These are phyloP conservation scores for Zea mays DNA, from an alignment of 176 grass and related monocot species.

Conservation along the genomic window DNA sequence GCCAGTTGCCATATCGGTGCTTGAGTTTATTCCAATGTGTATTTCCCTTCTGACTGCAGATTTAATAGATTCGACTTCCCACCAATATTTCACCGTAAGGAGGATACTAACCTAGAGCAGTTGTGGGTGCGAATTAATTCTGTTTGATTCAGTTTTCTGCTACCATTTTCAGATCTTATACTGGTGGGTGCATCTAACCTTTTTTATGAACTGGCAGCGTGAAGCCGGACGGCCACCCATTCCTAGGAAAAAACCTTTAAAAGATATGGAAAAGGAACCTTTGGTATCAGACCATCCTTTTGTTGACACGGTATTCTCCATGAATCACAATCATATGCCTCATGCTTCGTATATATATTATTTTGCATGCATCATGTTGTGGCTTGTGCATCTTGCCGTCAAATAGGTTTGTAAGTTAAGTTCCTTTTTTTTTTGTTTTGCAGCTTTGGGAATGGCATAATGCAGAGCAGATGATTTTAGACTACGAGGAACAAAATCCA, in stretches of 20 bases:
- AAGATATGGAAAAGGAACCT: conserved; percentile 65
- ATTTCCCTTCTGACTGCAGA: conserved; percentile 48
- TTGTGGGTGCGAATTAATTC: conserved; percentile 59
- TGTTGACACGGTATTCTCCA: conserved; percentile 71
- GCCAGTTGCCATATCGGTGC: not conserved
- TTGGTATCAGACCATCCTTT: conserved; percentile 92
- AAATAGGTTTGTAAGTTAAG: not conserved
- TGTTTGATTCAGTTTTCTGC: conserved; percentile 19
- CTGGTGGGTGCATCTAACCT: conserved; percentile 10
- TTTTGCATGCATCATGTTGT: conserved; percentile 3
- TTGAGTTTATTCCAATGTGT: conserved; percentile 31
- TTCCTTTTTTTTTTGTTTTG: conserved; percentile 35
- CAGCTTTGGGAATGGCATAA: conserved; percentile 97
- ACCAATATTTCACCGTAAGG: conserved; percentile 92
- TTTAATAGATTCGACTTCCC: conserved; percentile 95
- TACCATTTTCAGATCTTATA: not conserved
- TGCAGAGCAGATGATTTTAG: conserved; percentile 96
- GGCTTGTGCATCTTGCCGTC: conserved; percentile 18
- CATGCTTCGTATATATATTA: conserved; percentile 11
- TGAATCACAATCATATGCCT: conserved; percentile 6
- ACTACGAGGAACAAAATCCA: conserved; percentile 93
- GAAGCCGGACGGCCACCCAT: conserved; percentile 72
- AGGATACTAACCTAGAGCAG: conserved; percentile 78
- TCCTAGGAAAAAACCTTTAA: conserved; percentile 69
- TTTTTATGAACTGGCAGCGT: conserved; percentile 50